phyloP scores from a whole-genome alignment of 2,329 filamentous ascomycete genomes.

The Aureobasidium pullulans region DNA sequence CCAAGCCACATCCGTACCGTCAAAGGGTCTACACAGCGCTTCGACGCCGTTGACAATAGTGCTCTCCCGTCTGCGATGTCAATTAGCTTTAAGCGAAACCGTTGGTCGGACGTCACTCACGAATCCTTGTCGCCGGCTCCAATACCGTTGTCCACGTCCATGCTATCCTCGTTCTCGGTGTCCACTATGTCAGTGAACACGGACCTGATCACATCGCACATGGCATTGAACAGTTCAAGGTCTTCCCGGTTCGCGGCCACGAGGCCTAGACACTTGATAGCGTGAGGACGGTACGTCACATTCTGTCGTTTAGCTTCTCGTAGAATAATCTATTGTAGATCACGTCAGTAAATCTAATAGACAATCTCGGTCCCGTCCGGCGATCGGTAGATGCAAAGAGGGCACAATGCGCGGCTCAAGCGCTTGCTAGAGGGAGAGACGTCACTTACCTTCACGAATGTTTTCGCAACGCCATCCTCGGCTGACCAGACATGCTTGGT shows the following conservation, averaged over 20 bases:
- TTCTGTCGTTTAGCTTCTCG: conserved; percentile 92
- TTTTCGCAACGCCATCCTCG: conserved; percentile 50
- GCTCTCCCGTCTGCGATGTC: not conserved
- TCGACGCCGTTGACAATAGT: conserved; percentile 10
- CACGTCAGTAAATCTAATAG: conserved; percentile 6
- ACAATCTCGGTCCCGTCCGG: not conserved
- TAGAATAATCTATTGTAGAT: conserved; percentile 53
- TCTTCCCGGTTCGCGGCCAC: conserved; percentile 63
- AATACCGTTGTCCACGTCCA: conserved; percentile 57
- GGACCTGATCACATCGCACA: conserved; percentile 55
- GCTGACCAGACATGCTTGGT: conserved; percentile 52
- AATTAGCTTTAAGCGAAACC: not conserved
- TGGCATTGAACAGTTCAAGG: conserved; percentile 61
- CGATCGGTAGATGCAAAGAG: not conserved
- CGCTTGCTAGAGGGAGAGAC: not conserved
- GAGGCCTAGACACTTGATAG: conserved; percentile 63
- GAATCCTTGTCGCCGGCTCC: conserved; percentile 33
- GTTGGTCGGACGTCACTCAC: conserved; percentile 19
- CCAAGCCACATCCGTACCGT: not conserved
- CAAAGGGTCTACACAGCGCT: conserved; percentile 10
- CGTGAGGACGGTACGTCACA: conserved; percentile 69
- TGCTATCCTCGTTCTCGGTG: conserved; percentile 50
- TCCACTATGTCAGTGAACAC: conserved; percentile 50
- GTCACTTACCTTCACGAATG: conserved; percentile 56
- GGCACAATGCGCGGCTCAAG: not conserved